Evolutionary conservation across 306 rosid genomes (phyloP), one percentile per base, ranked within the genome.

Genomic region (Mucuna pruriens): DNA sequence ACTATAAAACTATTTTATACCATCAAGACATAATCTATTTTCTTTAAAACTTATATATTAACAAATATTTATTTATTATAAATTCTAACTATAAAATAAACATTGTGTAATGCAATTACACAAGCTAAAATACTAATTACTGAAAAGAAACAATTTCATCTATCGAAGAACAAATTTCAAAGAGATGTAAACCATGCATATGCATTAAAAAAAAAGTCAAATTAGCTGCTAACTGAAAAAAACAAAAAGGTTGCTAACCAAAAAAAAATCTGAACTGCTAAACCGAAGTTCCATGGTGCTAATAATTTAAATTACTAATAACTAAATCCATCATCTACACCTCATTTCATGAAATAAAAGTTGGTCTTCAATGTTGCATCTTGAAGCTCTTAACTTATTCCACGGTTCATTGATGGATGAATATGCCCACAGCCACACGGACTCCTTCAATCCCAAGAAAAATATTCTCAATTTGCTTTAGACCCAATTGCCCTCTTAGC

Each of bases 401-500:
- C 80, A 76, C 62, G 44, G 79, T 79, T 86, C 88, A 69, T 64
- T 67, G 86, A 86, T 40, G 54, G 73, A 75, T 42, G 64, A 54
- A 77, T 29, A 29, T 20, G 55, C 38, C 57, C 61, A 67, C 45
- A 33, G 57, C 71, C 34, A 64, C 36, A 38, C 15, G 60, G 58
- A 58, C 81, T 80, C 33, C 75, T 69, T 55, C 70, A 65, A 52
- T 57, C 80, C 69, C 77, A 34, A 12, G 67, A 79, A 26, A 39
- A 76, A 17, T 76, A 38, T 78, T 72, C 84, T 89, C 89, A 92
- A 4, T 76, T 86, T 58, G 84, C 77, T 77, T 89, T 89, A 51
- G 92, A 67, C 40, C 86, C 91, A 57, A 96, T 96, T 23, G 87
- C 91, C 85, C 87, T 95, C 90, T 88, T 90, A 4, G 99, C 99